These are phyloP conservation scores for Dryas integrifolia DNA, from an alignment of 331 rosid species.

Conservation along the genomic window DNA sequence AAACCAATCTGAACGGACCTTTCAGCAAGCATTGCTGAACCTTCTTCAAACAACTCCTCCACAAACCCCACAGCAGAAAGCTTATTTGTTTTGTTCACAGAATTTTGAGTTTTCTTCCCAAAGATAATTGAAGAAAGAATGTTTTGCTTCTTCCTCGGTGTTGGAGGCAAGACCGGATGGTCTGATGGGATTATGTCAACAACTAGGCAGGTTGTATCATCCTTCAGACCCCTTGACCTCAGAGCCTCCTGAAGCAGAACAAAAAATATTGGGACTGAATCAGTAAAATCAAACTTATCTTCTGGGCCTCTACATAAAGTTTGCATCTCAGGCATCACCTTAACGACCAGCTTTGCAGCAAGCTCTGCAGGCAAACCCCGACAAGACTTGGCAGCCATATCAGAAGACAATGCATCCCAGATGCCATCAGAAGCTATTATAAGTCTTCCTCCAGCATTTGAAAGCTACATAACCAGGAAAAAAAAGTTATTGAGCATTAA, in stretches of 20 bases:
- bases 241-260: constrained; percentile 67
- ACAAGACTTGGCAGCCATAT: constrained; percentile 84
- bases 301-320: constrained; percentile 1
- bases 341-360: constrained; percentile 97
- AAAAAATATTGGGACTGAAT: constrained; percentile 20
- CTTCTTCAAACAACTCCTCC: constrained; percentile 98
- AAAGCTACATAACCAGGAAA: constrained; percentile 55
- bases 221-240: constrained; percentile 96
- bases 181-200: constrained; percentile 94
- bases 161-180: constrained; percentile 64
- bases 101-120: constrained; percentile 72
- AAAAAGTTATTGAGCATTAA: constrained; percentile 22
- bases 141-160: constrained; percentile 73
- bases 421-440: constrained; percentile 99
- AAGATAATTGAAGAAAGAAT: constrained; percentile 60
- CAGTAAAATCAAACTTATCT: neutral
- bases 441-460: constrained; percentile 90
- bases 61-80: constrained; percentile 93
- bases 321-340: constrained; percentile 48
- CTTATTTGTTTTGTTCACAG: constrained; percentile 66
- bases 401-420: constrained; percentile 95
- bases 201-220: constrained; percentile 96
- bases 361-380: constrained; percentile 97
- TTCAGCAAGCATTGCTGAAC: constrained; percentile 96
- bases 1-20: constrained; percentile 42